These are phyloP conservation scores for Hysterium pulicare DNA, from an alignment of 2,329 filamentous ascomycete species.

Conservation along the genomic window DNA sequence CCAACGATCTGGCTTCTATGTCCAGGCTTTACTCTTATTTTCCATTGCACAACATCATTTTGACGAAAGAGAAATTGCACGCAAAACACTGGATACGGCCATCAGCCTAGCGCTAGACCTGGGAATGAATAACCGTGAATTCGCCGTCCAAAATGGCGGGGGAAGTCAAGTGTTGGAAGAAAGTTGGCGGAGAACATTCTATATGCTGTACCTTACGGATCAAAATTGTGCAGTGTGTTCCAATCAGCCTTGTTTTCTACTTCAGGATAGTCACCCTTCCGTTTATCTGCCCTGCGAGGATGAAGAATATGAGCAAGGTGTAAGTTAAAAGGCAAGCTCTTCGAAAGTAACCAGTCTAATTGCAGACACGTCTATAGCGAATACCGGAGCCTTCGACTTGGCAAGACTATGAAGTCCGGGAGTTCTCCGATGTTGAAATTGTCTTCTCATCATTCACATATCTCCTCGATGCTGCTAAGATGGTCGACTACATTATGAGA, in stretches of 20 bases:
- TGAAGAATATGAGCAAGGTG: constrained; percentile 52
- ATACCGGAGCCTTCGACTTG: constrained; percentile 48
- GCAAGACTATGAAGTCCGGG: constrained; percentile 69
- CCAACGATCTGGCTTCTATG: constrained; percentile 48
- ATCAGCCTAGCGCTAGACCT: constrained; percentile 71
- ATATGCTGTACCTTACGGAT: constrained; percentile 73
- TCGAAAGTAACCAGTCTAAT: too few relatives aligned
- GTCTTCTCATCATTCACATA: constrained; percentile 82
- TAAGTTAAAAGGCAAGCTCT: constrained; percentile 23
- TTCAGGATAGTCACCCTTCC: constrained; percentile 62
- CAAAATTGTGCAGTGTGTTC: constrained; percentile 24
- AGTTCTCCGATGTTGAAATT: constrained; percentile 67
- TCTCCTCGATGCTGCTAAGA: constrained; percentile 70
- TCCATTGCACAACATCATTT: constrained; percentile 77
- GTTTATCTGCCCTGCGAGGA: constrained; percentile 81
- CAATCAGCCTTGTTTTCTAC: constrained; percentile 9
- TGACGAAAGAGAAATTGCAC: constrained; percentile 63
- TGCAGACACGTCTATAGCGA: constrained; percentile 14
- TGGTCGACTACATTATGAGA: constrained; percentile 66
- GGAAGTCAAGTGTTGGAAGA: constrained; percentile 70
- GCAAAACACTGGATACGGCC: constrained; percentile 63
- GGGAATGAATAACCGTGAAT: constrained; percentile 70
- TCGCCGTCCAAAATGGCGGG: constrained; percentile 60
- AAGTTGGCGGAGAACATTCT: constrained; percentile 84
- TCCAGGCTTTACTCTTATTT: constrained; percentile 75